Evolutionary conservation across 164 flowering plant genomes (phyloP), one percentile per base, ranked within the genome.

Genomic region (Berberis thunbergii): DNA sequence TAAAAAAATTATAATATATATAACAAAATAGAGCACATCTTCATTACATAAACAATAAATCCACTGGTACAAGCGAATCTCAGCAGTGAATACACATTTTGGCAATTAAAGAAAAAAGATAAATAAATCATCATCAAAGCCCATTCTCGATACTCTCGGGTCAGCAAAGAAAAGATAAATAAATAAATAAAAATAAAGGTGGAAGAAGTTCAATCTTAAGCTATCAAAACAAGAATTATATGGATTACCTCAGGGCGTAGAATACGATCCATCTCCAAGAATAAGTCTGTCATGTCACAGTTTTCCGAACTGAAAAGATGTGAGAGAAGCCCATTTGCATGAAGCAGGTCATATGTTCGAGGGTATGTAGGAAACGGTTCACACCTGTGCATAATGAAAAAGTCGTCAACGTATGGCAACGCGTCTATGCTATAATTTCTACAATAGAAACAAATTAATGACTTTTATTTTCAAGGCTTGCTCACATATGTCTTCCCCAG

Each of bases 321-420:
- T 10, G 96, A 84, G 54, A 91, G 87, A 43, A 94, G 97, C 58
- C 84, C 95, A 73, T 78, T 82, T 49, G 86, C 99, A 76, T 94
- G 96, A 77, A 94, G 89, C 95, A 90, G 75, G 76, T 94, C 98
- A 73, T 94, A 94, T 13, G 98, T 88, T 54, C 98, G 82, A 10
- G 98, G 96, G 61, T 89, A 92, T 6, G 98, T 92, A n/a, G 98
- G 97, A 69, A 92, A 92, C 56, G 98, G 85, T 74, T 91, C 93
- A 70, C 99, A 91, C 99, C 99, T 94, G 80, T 6, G 45, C 55
- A 70, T 69, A 49, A 56, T 57, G 60, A 52, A 7, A n/a, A 52
- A 52, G 54, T 52, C 8, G n/a, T 12, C 7, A 48, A 1, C 10
- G 50, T 48, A 48, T 12, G n/a, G n/a, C n/a, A 26, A 12, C 54